Evolutionary conservation across 768 basidiomycete genomes (phyloP).

Genomic region (Termitomyces sp.): DNA sequence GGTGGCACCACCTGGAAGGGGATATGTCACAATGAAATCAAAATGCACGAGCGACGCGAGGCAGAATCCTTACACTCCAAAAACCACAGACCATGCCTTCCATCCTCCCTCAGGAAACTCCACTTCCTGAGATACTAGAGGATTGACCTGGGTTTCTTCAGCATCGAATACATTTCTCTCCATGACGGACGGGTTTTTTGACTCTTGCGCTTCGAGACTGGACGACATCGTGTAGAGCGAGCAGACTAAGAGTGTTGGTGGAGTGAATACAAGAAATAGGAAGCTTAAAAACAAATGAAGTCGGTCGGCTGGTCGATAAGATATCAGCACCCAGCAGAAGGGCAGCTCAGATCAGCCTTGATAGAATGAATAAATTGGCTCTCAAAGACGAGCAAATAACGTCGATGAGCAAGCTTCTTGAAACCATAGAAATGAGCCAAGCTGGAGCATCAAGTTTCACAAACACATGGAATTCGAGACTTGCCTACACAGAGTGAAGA

Average conservation of each 20-base stretch:
- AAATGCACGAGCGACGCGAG: not conserved
- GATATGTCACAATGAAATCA: not conserved
- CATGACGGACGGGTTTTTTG: not conserved
- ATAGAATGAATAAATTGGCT: not conserved
- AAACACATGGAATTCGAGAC: not conserved
- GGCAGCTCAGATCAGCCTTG: not conserved
- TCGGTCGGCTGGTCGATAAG: not conserved
- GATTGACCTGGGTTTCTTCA: not conserved
- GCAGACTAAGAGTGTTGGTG: not conserved
- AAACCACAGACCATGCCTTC: slow-evolving; percentile 19
- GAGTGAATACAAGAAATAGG: not conserved
- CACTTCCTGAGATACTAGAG: not conserved
- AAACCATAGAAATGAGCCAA: not conserved
- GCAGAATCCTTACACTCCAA: slow-evolving; percentile 18
- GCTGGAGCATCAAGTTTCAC: not conserved
- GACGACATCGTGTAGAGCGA: not conserved
- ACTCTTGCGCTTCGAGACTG: not conserved
- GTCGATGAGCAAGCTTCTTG: not conserved
- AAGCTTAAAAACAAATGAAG: not conserved
- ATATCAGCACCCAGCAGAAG: not conserved
- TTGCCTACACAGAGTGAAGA: not conserved
- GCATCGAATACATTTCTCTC: slow-evolving; percentile 1
- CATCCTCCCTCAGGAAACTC: slow-evolving; percentile 18
- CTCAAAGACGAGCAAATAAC: not conserved
- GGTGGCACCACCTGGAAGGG: slow-evolving; percentile 16